Conservation (phyloP, 352 stramenopile genomes). For the Phytopythium sindhum region DNA sequence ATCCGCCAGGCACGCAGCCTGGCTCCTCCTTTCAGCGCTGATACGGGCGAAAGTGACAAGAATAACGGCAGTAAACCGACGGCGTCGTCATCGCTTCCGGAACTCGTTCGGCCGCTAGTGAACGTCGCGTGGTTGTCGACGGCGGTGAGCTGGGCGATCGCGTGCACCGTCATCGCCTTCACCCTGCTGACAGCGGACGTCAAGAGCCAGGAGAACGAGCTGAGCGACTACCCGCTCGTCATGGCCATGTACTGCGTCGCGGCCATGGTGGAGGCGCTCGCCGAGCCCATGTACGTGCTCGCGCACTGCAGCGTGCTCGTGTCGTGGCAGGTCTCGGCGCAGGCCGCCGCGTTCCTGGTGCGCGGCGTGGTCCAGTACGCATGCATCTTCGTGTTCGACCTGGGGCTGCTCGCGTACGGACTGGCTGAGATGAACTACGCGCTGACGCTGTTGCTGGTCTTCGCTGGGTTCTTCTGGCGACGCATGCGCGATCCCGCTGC, state of each 20-base stretch:
- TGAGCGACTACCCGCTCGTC: constrained; percentile 49
- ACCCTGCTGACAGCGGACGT: constrained; percentile 12
- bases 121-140: constrained; percentile 81
- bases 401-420: constrained; percentile 71
- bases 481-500: constrained; percentile 24
- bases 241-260: constrained; percentile 74
- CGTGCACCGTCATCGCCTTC: constrained; percentile 22
- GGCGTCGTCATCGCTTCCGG: neutral
- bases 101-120: constrained; percentile 59
- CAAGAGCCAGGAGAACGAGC: constrained; percentile 11
- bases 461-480: constrained; percentile 47
- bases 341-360: constrained; percentile 72
- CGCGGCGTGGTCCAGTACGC: constrained; percentile 66
- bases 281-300: constrained; percentile 82
- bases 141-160: constrained; percentile 49
- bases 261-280: constrained; percentile 74
- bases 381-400: constrained; percentile 55
- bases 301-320: constrained; percentile 75
- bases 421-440: constrained; percentile 76
- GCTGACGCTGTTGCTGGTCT: constrained; percentile 52
- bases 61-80: neutral
- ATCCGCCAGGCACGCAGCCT: neutral
- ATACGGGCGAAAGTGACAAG: neutral
- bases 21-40: neutral
- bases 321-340: constrained; percentile 77